phyloP scores from a whole-genome alignment of 495 filamentous ascomycete species.

The Hypoxylon cercidicola region DNA sequence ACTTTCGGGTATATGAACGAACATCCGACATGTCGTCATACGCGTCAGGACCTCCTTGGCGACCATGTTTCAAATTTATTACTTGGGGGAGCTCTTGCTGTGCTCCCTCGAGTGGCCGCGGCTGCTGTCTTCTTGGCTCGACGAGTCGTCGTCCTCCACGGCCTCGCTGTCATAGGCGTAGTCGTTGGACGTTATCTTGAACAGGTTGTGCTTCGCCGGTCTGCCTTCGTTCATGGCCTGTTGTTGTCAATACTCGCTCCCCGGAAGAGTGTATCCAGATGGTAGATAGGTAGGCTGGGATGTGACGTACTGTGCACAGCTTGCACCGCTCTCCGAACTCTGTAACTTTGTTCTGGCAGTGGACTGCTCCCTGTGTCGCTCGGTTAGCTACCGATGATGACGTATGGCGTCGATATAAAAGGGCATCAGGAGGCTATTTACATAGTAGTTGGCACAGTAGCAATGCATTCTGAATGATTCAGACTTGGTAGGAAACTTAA shows the following conservation, averaged over 20 bases:
- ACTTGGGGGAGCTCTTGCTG: slow-evolving; percentile 32
- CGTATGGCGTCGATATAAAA: not conserved
- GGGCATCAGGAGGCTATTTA: slow-evolving; percentile 34
- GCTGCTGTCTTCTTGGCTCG: slow-evolving; percentile 22
- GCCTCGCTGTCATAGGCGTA: slow-evolving; percentile 30
- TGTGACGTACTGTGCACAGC: slow-evolving; percentile 52
- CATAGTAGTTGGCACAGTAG: slow-evolving; percentile 66
- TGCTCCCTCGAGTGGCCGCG: slow-evolving; percentile 10
- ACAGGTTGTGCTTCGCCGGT: slow-evolving; percentile 21
- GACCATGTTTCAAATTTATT: not conserved
- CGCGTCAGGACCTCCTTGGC: too few species aligned
- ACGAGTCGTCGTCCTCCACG: slow-evolving; percentile 9
- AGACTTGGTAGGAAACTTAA: not conserved
- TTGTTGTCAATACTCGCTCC: not conserved
- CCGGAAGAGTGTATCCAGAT: not conserved
- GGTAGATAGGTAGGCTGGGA: not conserved
- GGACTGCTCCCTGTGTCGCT: slow-evolving; percentile 50
- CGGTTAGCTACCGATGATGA: slow-evolving; percentile 15
- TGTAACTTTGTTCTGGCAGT: slow-evolving; percentile 57
- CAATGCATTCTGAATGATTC: slow-evolving; percentile 49
- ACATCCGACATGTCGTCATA: slow-evolving; percentile 3
- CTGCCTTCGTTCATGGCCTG: slow-evolving; percentile 40
- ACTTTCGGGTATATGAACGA: not conserved
- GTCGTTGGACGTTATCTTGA: slow-evolving; percentile 22
- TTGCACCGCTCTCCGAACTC: slow-evolving; percentile 59